Evolutionary conservation across 768 basidiomycete species (phyloP).

Genomic region (Lyophyllum shimeji): DNA sequence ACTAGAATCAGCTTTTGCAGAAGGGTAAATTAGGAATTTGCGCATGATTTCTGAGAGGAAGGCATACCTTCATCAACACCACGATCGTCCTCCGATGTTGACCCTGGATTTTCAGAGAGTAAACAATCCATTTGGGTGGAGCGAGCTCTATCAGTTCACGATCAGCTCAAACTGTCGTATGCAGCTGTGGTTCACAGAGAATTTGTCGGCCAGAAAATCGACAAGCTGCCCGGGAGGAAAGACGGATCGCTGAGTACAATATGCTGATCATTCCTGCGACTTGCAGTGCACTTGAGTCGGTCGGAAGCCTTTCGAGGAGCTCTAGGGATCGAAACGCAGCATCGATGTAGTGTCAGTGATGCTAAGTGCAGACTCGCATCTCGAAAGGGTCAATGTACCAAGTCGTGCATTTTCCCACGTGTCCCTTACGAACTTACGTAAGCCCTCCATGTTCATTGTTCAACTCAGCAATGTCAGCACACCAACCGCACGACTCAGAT

Average conservation of each 20-base stretch:
- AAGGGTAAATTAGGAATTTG: neutral
- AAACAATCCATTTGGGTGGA: neutral
- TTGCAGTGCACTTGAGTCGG: neutral
- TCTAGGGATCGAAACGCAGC: neutral
- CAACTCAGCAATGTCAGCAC: slow-evolving; percentile 7
- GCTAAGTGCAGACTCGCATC: too few species aligned
- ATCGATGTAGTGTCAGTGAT: neutral
- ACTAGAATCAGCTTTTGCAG: neutral
- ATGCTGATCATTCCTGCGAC: neutral
- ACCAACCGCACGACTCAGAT: slow-evolving; percentile 38
- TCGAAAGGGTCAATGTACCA: too few species aligned
- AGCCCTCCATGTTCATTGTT: too few species aligned
- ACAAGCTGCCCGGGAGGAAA: neutral
- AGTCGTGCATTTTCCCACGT: too few species aligned
- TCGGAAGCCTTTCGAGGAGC: neutral
- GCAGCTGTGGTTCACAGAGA: neutral
- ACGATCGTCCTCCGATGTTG: neutral
- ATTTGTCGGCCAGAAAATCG: neutral
- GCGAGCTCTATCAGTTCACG: neutral
- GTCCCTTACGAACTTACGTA: too few species aligned
- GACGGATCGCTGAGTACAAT: neutral
- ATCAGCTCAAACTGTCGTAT: neutral
- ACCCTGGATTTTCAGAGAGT: neutral
- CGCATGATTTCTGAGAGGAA: neutral
- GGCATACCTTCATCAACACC: neutral